Conservation (phyloP, 441 rosid species). For the Raphanus hybrid region DNA sequence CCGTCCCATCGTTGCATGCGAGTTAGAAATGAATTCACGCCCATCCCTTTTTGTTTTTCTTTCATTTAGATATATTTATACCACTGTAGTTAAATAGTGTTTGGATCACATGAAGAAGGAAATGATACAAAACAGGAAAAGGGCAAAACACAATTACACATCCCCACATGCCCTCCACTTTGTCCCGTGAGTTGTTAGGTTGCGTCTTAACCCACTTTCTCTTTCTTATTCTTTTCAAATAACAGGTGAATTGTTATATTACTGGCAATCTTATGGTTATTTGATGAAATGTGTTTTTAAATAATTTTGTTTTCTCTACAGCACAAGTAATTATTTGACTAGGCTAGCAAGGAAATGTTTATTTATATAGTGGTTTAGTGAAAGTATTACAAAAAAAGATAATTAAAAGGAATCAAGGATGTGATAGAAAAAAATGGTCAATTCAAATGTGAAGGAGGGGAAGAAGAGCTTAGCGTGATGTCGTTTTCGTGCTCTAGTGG, state of each 20-base stretch:
- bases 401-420: not conserved
- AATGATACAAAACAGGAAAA: constrained; percentile 35
- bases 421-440: constrained; percentile 16
- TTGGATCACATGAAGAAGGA: constrained; percentile 33
- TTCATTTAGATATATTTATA: not conserved
- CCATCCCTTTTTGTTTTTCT: not conserved
- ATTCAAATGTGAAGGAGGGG: constrained; percentile 32
- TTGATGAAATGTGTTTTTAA: not conserved
- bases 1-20: constrained; percentile 11
- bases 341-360: not conserved
- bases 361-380: not conserved
- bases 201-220: constrained; percentile 36
- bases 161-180: constrained; percentile 45
- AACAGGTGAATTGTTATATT: constrained; percentile 1
- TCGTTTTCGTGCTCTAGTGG: constrained; percentile 53
- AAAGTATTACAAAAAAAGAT: not conserved
- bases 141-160: constrained; percentile 35
- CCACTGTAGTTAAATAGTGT: constrained; percentile 28
- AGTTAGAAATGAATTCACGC: constrained; percentile 2
- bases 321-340: not conserved
- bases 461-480: constrained; percentile 46
- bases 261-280: not conserved
- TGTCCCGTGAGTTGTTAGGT: constrained; percentile 40
- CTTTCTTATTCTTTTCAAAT: not conserved
- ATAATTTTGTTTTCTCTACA: not conserved